These are phyloP conservation scores for Cordyceps cicadae DNA, from an alignment of 2,329 filamentous ascomycete genomes.

Conservation along the genomic window DNA sequence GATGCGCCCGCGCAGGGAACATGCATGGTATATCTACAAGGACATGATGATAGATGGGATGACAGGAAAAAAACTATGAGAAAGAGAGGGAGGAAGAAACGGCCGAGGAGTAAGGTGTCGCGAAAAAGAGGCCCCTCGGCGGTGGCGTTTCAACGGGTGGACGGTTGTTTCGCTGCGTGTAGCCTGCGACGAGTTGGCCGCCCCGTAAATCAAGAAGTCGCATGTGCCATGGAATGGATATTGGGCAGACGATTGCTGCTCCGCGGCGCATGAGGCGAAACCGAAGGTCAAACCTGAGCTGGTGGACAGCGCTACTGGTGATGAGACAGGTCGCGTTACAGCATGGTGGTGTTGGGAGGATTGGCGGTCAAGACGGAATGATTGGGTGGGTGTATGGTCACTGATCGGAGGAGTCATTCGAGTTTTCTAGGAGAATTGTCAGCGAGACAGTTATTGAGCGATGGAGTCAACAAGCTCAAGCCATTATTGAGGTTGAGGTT, in stretches of 20 bases:
- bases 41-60: slow-evolving; percentile 5
- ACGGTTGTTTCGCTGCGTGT: background rate
- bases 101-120: background rate
- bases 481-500: background rate
- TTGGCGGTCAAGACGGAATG: background rate
- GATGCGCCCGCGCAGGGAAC: background rate
- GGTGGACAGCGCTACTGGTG: slow-evolving; percentile 1
- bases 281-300: slow-evolving; percentile 3
- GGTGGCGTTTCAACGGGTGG: slow-evolving; percentile 4
- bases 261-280: slow-evolving; percentile 8
- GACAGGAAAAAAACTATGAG: background rate
- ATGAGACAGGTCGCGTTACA: slow-evolving; percentile 9
- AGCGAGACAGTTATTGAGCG: background rate
- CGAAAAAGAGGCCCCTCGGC: background rate
- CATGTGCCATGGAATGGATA: background rate
- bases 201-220: background rate
- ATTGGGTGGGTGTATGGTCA: background rate
- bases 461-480: background rate
- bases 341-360: background rate
- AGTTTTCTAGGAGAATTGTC: background rate
- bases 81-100: too few species aligned
- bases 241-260: background rate
- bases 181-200: background rate
- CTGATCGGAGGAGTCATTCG: background rate
- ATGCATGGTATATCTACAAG: background rate